phyloP scores from a whole-genome alignment of 768 basidiomycete genomes.

The Lyophyllum shimeji region DNA sequence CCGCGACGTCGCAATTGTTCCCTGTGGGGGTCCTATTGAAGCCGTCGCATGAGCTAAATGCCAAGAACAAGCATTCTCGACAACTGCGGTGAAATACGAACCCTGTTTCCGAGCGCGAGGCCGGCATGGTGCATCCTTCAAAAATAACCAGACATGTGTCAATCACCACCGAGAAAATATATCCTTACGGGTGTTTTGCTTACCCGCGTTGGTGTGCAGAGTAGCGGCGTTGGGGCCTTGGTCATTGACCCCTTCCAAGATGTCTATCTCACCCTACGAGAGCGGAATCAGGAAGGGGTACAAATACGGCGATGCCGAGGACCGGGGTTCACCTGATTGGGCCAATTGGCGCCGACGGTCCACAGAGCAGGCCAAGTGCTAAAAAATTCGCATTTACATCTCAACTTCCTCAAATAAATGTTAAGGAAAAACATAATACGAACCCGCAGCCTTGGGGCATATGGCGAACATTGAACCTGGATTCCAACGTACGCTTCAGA shows the following conservation, averaged over 20 bases:
- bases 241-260: constrained; percentile 43
- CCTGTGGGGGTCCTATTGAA: constrained; percentile 30
- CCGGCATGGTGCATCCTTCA: constrained; percentile 55
- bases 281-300: background rate
- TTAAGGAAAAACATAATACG: constrained; percentile 17
- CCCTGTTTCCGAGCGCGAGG: constrained; percentile 46
- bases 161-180: constrained; percentile 39
- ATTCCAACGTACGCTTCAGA: background rate
- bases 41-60: background rate
- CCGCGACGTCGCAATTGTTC: constrained; percentile 50
- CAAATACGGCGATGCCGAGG: too few species aligned
- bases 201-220: constrained; percentile 37
- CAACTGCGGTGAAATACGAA: constrained; percentile 16
- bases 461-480: constrained; percentile 49
- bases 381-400: background rate
- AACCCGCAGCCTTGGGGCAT: constrained; percentile 64
- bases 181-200: constrained; percentile 50
- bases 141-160: background rate
- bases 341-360: constrained; percentile 56
- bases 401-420: too few species aligned
- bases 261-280: constrained; percentile 48
- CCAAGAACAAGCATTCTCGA: background rate
- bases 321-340: constrained; percentile 29
- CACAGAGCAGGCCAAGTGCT: constrained; percentile 57
- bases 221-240: constrained; percentile 36